Evolutionary conservation across 768 basidiomycete species (phyloP), one percentile per base, ranked within the genome.

Genomic region (Steccherinum ochraceum): DNA sequence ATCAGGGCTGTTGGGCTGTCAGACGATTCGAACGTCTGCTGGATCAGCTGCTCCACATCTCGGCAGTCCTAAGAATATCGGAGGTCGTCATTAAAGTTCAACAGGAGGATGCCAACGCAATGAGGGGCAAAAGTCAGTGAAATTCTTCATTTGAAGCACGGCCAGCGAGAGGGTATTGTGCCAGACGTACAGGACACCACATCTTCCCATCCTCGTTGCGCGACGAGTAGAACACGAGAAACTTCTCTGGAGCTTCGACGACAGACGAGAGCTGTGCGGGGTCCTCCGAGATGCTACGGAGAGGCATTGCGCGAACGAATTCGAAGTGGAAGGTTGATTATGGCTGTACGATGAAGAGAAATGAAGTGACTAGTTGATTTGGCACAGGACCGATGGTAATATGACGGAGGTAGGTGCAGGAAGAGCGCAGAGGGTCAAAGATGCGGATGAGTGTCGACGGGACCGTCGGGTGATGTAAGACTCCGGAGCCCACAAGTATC

Each of bases 181-280:
- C 45, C 44, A 52, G 40, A 72, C 75, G 44, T 57, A 89, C 87
- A 21, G 83, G 77, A 61, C 87, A 89, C 87, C 88, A 89, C 61
- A 82, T 65, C 49, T 69, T 63, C 23, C 81, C 85, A 52, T 78
- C 51, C n/a, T 58, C 72, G 1, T 80, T 74, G 46, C 81, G 69
- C 18, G 84, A 86, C 10, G 86, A 77, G 54, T 83, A 88, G 63
- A 89, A 87, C n/a, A 90, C 68, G 23, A 88, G 49, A 52, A 74
- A 86, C 13, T 69, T 60, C 40, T 81, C 79, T n/a, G 72, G 66
- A 10, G 69, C 71, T 24, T 67, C 61, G 50, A 64, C 56, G 19
- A 80, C 66, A 2, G 71, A 66, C 23, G 52, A 52, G 24, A 67
- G 66, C 40, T 75, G 68, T 19, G 69, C 55, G 5, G 65, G 63